phyloP scores from a whole-genome alignment of 2,329 filamentous ascomycete species.

The Sporothrix curviconia region DNA sequence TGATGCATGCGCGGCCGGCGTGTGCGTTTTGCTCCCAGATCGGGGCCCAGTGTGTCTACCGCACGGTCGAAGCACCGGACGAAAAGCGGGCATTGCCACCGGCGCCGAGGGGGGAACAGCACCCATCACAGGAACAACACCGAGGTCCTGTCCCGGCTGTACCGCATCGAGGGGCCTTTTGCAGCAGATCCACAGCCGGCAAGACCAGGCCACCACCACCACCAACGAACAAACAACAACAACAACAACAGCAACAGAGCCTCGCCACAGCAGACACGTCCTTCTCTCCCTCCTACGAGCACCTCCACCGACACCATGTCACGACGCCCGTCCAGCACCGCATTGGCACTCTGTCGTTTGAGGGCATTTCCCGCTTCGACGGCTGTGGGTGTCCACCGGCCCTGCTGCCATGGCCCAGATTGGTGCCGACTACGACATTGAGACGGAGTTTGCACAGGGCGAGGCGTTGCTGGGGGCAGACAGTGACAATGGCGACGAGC shows the following conservation, averaged over 20 bases:
- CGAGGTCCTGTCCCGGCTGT: not conserved
- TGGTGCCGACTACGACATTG: not conserved
- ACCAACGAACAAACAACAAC: not conserved
- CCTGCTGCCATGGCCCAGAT: not conserved
- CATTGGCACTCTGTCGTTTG: not conserved
- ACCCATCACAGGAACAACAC: not conserved
- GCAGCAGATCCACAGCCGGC: not conserved
- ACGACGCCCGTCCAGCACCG: not conserved
- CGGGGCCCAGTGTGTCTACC: conserved; percentile 18
- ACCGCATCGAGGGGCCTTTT: not conserved
- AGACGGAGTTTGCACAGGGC: not conserved
- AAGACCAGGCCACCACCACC: not conserved
- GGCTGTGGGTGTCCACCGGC: not conserved
- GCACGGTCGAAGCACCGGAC: not conserved
- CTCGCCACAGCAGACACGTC: not conserved
- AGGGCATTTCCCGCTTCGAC: not conserved
- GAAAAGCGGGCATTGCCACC: not conserved
- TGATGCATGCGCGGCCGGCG: conserved; percentile 16
- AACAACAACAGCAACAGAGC: not conserved
- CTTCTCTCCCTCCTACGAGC: not conserved
- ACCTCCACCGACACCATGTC: not conserved
- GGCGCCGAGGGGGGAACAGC: not conserved
- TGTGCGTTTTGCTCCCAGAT: conserved; percentile 19
- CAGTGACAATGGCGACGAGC: not conserved
- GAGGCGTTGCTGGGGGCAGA: not conserved